phyloP scores from a whole-genome alignment of 2,329 filamentous ascomycete genomes.

The Colletotrichum gigasporum region DNA sequence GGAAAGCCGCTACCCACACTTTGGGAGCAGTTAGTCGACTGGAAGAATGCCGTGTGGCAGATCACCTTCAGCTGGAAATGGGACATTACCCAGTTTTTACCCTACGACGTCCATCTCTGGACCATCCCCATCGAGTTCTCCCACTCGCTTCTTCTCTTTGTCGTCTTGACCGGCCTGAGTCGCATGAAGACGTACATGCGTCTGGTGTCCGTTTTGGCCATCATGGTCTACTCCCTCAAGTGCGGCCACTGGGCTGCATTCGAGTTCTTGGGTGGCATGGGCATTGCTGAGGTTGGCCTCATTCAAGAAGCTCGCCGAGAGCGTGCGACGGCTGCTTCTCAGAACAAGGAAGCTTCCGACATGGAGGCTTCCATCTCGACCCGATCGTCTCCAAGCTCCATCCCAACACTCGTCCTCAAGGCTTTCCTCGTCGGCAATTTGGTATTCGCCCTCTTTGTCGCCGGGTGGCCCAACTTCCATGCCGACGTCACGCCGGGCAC shows the following conservation, averaged over 20 bases:
- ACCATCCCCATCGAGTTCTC: slow-evolving; percentile 58
- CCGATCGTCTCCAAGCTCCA: slow-evolving; percentile 1
- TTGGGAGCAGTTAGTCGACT: slow-evolving; percentile 39
- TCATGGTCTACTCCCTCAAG: slow-evolving; percentile 48
- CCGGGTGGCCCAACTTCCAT: slow-evolving; percentile 50
- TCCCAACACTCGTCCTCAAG: slow-evolving; percentile 35
- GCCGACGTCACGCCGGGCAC: slow-evolving; percentile 45
- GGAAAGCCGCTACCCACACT: slow-evolving; percentile 38
- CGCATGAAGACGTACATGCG: slow-evolving; percentile 44
- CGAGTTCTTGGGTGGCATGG: slow-evolving; percentile 56
- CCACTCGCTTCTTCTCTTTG: slow-evolving; percentile 55
- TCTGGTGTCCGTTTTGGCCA: slow-evolving; percentile 38
- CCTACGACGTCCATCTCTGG: slow-evolving; percentile 57
- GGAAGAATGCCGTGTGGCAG: slow-evolving; percentile 37
- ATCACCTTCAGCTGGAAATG: slow-evolving; percentile 41
- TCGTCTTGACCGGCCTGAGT: slow-evolving; percentile 47
- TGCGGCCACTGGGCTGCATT: slow-evolving; percentile 53
- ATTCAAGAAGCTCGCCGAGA: slow-evolving; percentile 37
- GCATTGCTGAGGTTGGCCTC: slow-evolving; percentile 55
- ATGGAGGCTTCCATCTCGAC: slow-evolving; percentile 12
- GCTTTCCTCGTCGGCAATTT: slow-evolving; percentile 37
- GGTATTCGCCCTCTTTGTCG: slow-evolving; percentile 44
- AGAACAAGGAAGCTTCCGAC: slow-evolving; percentile 33
- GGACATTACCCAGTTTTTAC: slow-evolving; percentile 37
- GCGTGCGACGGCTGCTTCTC: not conserved